These are phyloP conservation scores for Eutrema yunnanense DNA, from an alignment of 345 rosid genomes.

Conservation along the genomic window DNA sequence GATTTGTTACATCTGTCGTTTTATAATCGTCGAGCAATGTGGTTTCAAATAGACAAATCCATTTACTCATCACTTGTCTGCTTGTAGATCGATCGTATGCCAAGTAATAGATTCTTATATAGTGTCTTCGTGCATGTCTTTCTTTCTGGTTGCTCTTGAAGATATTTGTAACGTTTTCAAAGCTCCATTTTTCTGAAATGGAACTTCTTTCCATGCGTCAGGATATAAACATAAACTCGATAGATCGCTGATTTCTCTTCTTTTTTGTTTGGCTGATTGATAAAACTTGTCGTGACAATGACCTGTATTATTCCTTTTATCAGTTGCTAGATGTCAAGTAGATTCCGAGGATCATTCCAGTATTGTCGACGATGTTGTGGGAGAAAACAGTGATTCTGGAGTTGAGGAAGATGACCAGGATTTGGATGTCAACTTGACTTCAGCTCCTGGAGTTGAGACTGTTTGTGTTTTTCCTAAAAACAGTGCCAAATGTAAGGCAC, in stretches of 20 bases:
- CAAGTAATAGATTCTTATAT: not conserved
- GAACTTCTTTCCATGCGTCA: not conserved
- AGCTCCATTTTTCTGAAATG: not conserved
- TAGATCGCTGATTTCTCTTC: not conserved
- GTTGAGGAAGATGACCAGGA: conserved; percentile 64
- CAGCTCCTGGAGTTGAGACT: conserved; percentile 71
- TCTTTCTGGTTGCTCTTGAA: not conserved
- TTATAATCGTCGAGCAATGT: not conserved
- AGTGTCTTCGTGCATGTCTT: not conserved
- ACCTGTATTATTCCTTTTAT: not conserved
- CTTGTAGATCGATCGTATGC: not conserved
- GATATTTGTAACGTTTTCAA: not conserved
- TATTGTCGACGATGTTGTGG: conserved; percentile 28
- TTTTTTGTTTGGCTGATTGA: not conserved
- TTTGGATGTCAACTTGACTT: conserved; percentile 45
- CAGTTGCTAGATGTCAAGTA: conserved; percentile 77
- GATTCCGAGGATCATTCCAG: conserved; percentile 43
- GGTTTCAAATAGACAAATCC: not conserved
- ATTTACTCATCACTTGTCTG: not conserved
- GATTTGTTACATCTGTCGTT: not conserved
- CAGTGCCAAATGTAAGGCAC: conserved; percentile 53
- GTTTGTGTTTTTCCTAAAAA: conserved; percentile 80
- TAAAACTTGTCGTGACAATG: not conserved
- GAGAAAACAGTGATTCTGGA: conserved; percentile 34
- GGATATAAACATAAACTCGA: not conserved